These are phyloP conservation scores for Escallonia rubra DNA, from an alignment of 129 eudicot species.

Conservation along the genomic window DNA sequence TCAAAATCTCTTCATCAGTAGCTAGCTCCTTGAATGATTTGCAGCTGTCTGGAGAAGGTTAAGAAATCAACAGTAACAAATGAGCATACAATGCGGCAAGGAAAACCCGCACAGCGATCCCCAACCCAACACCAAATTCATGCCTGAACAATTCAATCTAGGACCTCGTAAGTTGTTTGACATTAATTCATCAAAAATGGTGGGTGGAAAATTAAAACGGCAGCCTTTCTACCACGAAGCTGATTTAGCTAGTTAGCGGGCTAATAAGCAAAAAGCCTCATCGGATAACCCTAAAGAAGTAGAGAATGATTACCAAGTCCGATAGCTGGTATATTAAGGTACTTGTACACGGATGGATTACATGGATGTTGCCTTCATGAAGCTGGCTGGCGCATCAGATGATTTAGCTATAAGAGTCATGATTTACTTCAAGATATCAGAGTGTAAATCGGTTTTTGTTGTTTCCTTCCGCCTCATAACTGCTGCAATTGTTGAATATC, in stretches of 20 bases:
- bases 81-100: too few species aligned
- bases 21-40: conserved; percentile 11
- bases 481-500: background rate
- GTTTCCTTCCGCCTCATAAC: conserved; percentile 15
- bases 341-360: conserved; percentile 1
- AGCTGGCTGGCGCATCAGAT: conserved; percentile 11
- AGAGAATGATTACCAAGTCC: background rate
- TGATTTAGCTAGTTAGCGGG: too few species aligned
- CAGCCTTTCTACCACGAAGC: background rate
- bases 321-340: too few species aligned
- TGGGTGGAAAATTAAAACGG: too few species aligned
- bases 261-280: too few species aligned
- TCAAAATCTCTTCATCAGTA: conserved; percentile 5
- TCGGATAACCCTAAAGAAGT: too few species aligned
- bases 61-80: background rate
- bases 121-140: too few species aligned
- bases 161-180: too few species aligned
- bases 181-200: too few species aligned
- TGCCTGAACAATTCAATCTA: too few species aligned
- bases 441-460: conserved; percentile 5
- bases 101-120: too few species aligned
- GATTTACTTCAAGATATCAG: conserved; percentile 12
- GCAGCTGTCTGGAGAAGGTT: conserved; percentile 7
- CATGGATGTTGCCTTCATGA: conserved; percentile 6
- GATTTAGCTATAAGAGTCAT: conserved; percentile 9